Percentiles rank a stretch among this genome's conserved stretches.
Evolutionary conservation across 805 yeast species (phyloP).

Genomic region (Lipomyces kockii): DNA sequence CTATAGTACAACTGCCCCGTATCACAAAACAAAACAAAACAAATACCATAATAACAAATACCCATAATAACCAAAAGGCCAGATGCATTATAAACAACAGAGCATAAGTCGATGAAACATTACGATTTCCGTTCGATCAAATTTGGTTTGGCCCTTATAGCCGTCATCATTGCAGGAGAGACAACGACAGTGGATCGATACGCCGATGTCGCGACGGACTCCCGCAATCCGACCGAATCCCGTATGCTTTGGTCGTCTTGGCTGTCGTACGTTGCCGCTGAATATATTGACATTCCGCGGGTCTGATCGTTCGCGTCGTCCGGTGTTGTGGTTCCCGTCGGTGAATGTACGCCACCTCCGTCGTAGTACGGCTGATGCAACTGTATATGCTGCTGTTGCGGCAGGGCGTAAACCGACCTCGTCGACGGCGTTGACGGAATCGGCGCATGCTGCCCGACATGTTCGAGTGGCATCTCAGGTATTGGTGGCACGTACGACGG

Average conservation of each 20-base stretch:
- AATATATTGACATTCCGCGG: slow-evolving; percentile 30
- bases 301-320: neutral
- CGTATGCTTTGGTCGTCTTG: slow-evolving; percentile 36
- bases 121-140: slow-evolving; percentile 50
- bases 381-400: slow-evolving; percentile 2
- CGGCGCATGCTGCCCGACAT: slow-evolving; percentile 4
- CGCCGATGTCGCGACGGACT: slow-evolving; percentile 48
- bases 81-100: neutral
- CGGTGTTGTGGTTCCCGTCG: neutral
- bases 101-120: neutral
- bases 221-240: slow-evolving; percentile 45
- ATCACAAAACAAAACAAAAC: neutral
- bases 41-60: neutral
- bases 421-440: neutral
- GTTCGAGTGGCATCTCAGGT: slow-evolving; percentile 38
- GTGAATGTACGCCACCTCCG: neutral
- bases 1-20: neutral
- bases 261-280: slow-evolving; percentile 31
- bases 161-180: slow-evolving; percentile 60
- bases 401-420: neutral
- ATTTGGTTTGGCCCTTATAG: slow-evolving; percentile 75
- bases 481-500: slow-evolving; percentile 37
- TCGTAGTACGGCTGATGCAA: neutral
- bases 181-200: slow-evolving; percentile 53
- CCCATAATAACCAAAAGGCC: neutral